Evolutionary conservation across 306 rosid genomes (phyloP).

Genomic region (Fragaria ananassa): DNA sequence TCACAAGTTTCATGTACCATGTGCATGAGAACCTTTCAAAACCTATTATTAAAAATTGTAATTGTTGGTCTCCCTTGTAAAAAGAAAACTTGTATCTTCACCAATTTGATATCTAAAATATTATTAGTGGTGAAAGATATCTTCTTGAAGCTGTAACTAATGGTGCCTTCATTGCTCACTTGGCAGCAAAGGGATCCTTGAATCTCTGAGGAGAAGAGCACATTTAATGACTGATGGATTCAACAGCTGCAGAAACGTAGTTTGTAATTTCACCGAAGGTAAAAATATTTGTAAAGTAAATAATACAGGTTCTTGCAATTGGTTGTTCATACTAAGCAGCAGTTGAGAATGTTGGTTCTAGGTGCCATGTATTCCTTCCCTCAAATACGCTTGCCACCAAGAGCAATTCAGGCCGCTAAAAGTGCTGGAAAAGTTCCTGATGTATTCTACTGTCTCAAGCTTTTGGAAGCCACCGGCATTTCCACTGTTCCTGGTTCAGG

Average conservation of each 20-base stretch:
- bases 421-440: constrained; percentile 86
- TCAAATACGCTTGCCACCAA: constrained; percentile 83
- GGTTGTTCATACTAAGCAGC: constrained; percentile 5
- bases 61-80: not conserved
- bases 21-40: not conserved
- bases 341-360: constrained; percentile 38
- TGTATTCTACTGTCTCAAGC: constrained; percentile 93
- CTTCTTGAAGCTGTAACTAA: constrained; percentile 19
- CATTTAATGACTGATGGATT: constrained; percentile 96
- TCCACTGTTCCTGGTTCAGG: constrained; percentile 99
- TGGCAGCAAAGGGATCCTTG: constrained; percentile 83
- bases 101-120: not conserved
- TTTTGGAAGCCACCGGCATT: constrained; percentile 96
- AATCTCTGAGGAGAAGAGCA: constrained; percentile 93
- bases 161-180: constrained; percentile 20
- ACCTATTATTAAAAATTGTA: not conserved
- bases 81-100: not conserved
- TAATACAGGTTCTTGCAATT: not conserved
- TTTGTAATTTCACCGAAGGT: constrained; percentile 99
- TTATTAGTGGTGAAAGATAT: constrained; percentile 5
- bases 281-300: constrained; percentile 7
- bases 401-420: constrained; percentile 77
- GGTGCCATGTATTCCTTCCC: constrained; percentile 99
- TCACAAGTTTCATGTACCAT: not conserved
- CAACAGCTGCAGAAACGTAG: constrained; percentile 94